These are phyloP conservation scores for Pinus taeda DNA, from an alignment of 75 land plant genomes.

Conservation along the genomic window DNA sequence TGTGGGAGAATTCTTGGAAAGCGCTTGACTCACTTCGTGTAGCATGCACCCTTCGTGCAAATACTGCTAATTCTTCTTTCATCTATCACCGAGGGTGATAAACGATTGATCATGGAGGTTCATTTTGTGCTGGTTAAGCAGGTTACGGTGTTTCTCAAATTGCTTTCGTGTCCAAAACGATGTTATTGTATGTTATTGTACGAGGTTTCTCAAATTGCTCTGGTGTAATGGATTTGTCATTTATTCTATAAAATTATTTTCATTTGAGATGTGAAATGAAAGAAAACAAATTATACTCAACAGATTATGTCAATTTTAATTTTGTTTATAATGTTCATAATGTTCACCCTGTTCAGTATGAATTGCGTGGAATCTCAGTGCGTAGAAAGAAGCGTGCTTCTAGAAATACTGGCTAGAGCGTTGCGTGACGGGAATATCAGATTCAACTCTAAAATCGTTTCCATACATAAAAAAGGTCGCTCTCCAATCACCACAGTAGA, in stretches of 20 bases:
- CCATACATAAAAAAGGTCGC: slow-evolving; percentile 6
- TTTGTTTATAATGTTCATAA: no score
- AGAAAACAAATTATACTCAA: no score
- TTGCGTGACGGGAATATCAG: slow-evolving; percentile 22
- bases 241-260: no score
- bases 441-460: slow-evolving; percentile 22
- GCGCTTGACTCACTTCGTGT: slow-evolving; percentile 26
- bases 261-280: no score
- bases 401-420: slow-evolving; percentile 24
- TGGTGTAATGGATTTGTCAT: no score
- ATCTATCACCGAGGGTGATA: not conserved
- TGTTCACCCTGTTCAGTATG: no score
- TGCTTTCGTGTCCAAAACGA: not conserved
- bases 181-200: no score
- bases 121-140: not conserved
- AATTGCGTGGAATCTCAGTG: slow-evolving; percentile 16
- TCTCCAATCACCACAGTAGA: slow-evolving; percentile 13
- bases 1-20: slow-evolving; percentile 25
- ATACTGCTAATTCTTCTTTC: not conserved
- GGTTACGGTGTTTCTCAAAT: not conserved
- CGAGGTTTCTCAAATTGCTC: not conserved
- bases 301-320: no score
- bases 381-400: slow-evolving; percentile 22
- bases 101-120: not conserved
- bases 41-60: slow-evolving; percentile 15